phyloP scores from a whole-genome alignment of 768 basidiomycete species.

The Pilatotrama ljubarskyi region DNA sequence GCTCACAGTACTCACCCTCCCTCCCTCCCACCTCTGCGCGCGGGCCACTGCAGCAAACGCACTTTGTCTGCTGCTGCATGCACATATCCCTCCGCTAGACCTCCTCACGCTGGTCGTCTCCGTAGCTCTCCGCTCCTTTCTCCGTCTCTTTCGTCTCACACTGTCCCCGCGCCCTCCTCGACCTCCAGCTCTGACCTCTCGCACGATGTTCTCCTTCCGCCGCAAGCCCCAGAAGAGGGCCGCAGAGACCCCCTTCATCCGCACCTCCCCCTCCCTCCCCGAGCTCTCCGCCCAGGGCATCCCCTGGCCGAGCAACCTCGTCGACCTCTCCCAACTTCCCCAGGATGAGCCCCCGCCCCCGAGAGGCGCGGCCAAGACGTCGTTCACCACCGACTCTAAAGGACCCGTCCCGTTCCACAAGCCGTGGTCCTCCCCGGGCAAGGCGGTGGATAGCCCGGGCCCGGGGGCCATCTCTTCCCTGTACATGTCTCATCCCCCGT shows the following conservation, averaged over 20 bases:
- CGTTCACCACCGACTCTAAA: constrained; percentile 53
- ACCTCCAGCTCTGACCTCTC: background rate
- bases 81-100: background rate
- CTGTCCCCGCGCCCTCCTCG: constrained; percentile 22
- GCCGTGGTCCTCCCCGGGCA: constrained; percentile 52
- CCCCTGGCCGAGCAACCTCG: constrained; percentile 82
- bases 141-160: constrained; percentile 28
- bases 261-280: constrained; percentile 79
- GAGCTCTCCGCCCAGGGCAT: constrained; percentile 74
- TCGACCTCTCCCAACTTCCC: constrained; percentile 68
- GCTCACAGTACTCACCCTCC: too few species aligned
- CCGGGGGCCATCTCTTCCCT: constrained; percentile 60
- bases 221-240: constrained; percentile 60
- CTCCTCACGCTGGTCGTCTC: constrained; percentile 15
- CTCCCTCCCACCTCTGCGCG: too few species aligned
- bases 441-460: constrained; percentile 27
- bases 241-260: constrained; percentile 49
- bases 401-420: constrained; percentile 77
- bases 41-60: background rate
- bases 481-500: constrained; percentile 65
- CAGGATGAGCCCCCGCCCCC: constrained; percentile 40
- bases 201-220: constrained; percentile 66
- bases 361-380: constrained; percentile 73
- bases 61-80: constrained; percentile 13
- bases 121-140: constrained; percentile 23